phyloP scores from a whole-genome alignment of 495 filamentous ascomycete genomes.

The Clavariopsis aquatica region DNA sequence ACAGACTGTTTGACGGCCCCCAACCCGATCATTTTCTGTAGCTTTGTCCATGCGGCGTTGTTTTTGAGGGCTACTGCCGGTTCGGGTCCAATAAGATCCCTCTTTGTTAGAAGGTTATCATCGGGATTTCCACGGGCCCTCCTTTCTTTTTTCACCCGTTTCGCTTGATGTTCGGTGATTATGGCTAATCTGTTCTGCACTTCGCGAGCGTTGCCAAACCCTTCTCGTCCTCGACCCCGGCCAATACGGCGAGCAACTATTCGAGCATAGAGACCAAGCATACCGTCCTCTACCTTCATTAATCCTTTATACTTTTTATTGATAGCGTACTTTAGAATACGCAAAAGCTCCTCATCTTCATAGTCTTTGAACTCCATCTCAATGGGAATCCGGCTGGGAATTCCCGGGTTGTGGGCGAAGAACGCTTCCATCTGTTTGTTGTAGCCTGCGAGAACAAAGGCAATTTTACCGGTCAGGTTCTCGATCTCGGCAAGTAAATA shows the following conservation, averaged over 20 bases:
- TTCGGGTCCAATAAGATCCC: constrained; percentile 40
- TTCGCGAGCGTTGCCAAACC: constrained; percentile 72
- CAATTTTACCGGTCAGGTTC: constrained; percentile 70
- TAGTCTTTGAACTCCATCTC: constrained; percentile 70
- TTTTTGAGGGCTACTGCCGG: constrained; percentile 25
- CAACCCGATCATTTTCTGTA: constrained; percentile 64
- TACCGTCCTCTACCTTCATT: constrained; percentile 64
- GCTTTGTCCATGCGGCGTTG: constrained; percentile 55
- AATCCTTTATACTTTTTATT: constrained; percentile 50
- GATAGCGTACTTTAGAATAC: constrained; percentile 55
- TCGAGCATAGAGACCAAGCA: constrained; percentile 63
- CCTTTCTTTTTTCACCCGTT: constrained; percentile 53
- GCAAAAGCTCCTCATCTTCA: constrained; percentile 62
- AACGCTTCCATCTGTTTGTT: constrained; percentile 77
- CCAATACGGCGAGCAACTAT: constrained; percentile 50
- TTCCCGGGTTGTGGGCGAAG: constrained; percentile 74
- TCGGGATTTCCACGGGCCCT: constrained; percentile 36
- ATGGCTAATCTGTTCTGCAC: constrained; percentile 61
- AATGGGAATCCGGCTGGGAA: constrained; percentile 71
- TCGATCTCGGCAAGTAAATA: constrained; percentile 75
- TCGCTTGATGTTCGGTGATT: constrained; percentile 60
- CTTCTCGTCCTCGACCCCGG: constrained; percentile 60
- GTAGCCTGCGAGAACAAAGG: constrained; percentile 79
- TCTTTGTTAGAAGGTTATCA: constrained; percentile 41
- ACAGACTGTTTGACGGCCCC: constrained; percentile 63